Conservation (phyloP, 495 filamentous ascomycete genomes). For the Lasiosphaeria hispida region DNA sequence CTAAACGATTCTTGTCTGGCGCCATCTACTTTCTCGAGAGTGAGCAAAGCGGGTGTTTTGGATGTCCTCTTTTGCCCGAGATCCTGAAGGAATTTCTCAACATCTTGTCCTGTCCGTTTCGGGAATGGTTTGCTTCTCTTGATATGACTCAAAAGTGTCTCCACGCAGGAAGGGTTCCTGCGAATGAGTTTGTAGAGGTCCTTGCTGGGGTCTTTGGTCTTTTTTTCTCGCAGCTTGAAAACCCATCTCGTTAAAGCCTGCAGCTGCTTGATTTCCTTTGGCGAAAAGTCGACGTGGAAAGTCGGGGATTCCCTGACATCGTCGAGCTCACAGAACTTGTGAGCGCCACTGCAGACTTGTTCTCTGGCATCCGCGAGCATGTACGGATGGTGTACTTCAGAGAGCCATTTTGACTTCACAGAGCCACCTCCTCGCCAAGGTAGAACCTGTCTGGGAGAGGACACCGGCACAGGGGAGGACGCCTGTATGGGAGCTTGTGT, state of each 20-base stretch:
- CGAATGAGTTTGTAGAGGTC: constrained; percentile 25
- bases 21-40: constrained; percentile 26
- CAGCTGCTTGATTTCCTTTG: constrained; percentile 50
- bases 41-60: constrained; percentile 20
- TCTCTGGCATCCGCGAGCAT: constrained; percentile 23
- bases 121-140: neutral
- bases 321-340: neutral
- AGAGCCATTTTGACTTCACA: constrained; percentile 8
- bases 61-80: neutral
- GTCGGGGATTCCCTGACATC: neutral
- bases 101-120: neutral
- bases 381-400: constrained; percentile 31
- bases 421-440: constrained; percentile 7
- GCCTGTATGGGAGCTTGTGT: neutral
- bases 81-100: neutral
- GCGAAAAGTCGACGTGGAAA: constrained; percentile 46
- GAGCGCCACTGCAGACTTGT: constrained; percentile 18
- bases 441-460: too few species aligned
- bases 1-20: constrained; percentile 23
- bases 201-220: constrained; percentile 13
- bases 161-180: constrained; percentile 1
- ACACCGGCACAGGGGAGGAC: too few species aligned
- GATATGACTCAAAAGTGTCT: constrained; percentile 4
- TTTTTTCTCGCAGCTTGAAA: neutral
- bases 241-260: neutral